Evolutionary conservation across 2,329 filamentous ascomycete species (phyloP).

Genomic region (Sclerotiophoma versabilis): DNA sequence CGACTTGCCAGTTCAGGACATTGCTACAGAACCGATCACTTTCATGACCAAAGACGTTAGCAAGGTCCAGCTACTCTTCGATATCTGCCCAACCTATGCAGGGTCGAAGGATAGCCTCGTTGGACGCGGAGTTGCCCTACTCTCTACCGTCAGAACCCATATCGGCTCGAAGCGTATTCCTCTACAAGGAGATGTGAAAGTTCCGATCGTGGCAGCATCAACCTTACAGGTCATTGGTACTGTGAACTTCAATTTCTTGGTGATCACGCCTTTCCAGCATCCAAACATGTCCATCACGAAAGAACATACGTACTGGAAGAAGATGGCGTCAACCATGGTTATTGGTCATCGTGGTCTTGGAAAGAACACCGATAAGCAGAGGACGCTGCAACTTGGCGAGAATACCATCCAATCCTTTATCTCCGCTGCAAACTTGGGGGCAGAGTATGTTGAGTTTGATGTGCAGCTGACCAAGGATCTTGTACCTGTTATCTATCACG

Average conservation of each 20-base stretch:
- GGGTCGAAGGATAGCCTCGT: conserved; percentile 81
- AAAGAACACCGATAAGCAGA: conserved; percentile 85
- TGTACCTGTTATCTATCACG: conserved; percentile 97
- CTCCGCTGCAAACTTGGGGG: conserved; percentile 90
- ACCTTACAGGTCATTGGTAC: conserved; percentile 89
- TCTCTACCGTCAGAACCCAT: conserved; percentile 83
- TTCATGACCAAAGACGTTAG: conserved; percentile 80
- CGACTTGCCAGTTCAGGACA: conserved; percentile 91
- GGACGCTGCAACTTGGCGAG: conserved; percentile 91
- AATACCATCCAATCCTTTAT: conserved; percentile 97
- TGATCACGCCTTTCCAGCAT: conserved; percentile 93
- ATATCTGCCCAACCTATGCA: conserved; percentile 94
- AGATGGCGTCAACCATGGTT: conserved; percentile 84
- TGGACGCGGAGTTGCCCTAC: conserved; percentile 84
- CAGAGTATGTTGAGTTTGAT: conserved; percentile 76
- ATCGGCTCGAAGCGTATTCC: conserved; percentile 88
- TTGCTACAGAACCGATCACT: conserved; percentile 89
- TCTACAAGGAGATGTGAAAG: conserved; percentile 87
- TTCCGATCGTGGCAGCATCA: conserved; percentile 85
- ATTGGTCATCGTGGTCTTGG: conserved; percentile 77
- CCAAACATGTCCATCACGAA: conserved; percentile 92
- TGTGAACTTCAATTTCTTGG: conserved; percentile 95
- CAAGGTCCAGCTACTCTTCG: conserved; percentile 89
- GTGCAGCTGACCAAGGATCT: conserved; percentile 99
- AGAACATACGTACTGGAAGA: conserved; percentile 96